Evolutionary conservation across 306 rosid species (phyloP), one percentile per base, ranked within the genome.

Genomic region (Begonia loranthoides): DNA sequence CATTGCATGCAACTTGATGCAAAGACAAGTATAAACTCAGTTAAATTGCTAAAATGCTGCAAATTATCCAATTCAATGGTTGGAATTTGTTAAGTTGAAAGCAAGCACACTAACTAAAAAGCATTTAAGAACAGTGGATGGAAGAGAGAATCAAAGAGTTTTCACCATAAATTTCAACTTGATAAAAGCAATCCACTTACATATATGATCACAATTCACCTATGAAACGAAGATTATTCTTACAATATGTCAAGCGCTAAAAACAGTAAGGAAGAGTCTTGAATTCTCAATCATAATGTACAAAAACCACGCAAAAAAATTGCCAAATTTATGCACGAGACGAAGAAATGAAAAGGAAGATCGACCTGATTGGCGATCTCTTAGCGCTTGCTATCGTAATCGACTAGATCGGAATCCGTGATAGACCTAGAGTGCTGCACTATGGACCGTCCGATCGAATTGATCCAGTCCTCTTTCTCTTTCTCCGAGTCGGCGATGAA

Each of bases 381-480:
- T 70, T 65, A 74, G 14, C 70, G 69, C 41, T 74, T 63, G 22
- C 64, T 71, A 50, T 74, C 81, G 52, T 78, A 78, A 74, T 78
- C 85, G 22, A 78, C 71, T 41, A 78, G 64, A 58, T 78, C 84
- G 13, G 73, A 68, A 45, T 74, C 81, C 15, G 81, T 74, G 54
- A 78, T 76, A 28, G 85, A 78, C 61, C 76, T 65, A 39, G 85
- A 78, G 48, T 74, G 81, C 69, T 74, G 81, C 33, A 78, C 81
- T 51, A 78, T 78, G 45, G 73, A 74, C 52, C 78, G 66, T 1
- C 85, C 85, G 28, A 78, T 68, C 19, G 81, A 71, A 61, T 71
- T 78, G 72, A 74, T 78, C 84, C 78, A 74, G 9, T 74, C 80
- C 57, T 71, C 80, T 58, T 67, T 74, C 64, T 74, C 80, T 65